Base-by-base conservation (phyloP, 768 basidiomycete species). In the Boletus insuetus region DNA sequence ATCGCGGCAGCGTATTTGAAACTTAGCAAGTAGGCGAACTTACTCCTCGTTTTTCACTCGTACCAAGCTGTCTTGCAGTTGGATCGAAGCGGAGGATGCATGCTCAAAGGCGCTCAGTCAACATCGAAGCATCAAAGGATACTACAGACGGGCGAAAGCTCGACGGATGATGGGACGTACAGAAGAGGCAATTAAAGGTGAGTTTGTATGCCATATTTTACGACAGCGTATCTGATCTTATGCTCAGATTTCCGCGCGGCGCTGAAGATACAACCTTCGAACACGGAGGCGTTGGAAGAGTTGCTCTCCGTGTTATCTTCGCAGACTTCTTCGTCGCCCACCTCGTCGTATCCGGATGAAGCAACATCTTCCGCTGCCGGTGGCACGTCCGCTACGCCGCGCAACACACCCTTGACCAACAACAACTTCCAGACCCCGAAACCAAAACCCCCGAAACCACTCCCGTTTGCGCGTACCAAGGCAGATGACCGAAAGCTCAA, bases 1-100 rank as follows among this genome's bases (percentile, higher is more conserved):
- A 77, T 89, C 24, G 88, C 88, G 4, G 87, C 87, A 2, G 87
- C 88, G 0, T 77, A 89, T 66, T 68, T 90, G 35, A 90, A 90
- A 64, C 69, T 89, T 45, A 74, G 75, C 69, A 81, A 85, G 88
- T 90, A 68, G 55, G 85, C 73, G 41, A 32, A 20, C 61, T 45
- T 35, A 29, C 26, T 51, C 40, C 43, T 40, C 55, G 45, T 46
- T 49, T 41, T 35, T 49, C 54, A 52, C 53, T 49, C 53, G 51
- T 54, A 60, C 49, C 64, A 39, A 66, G 48, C 55, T 47, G 41
- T 57, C 35, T 57, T 61, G 35, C 61, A 89, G 88, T 54, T 89
- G 84, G 82, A 82, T 84, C 44, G 82, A 82, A 64, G 88, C 87
- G 2, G 88, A 90, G 64, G 73, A 77, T 20, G 88, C 87, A 1